Conservation (phyloP, 23 red algal species). For the Gracilariopsis chorda region DNA sequence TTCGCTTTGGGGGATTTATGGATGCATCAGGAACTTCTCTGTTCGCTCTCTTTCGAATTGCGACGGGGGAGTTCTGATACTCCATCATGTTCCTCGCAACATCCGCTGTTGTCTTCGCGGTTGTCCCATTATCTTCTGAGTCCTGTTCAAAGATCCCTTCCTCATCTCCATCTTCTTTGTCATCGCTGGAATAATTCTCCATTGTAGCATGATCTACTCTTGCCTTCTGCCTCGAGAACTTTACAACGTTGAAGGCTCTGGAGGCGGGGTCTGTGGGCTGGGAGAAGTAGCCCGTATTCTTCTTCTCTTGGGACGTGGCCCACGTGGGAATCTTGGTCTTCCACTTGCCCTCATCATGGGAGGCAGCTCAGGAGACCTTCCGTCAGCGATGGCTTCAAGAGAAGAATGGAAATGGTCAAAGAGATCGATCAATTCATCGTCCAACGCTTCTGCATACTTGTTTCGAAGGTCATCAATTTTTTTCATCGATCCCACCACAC, state of each 20-base stretch:
- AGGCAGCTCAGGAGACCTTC: neutral
- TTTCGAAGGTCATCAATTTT: neutral
- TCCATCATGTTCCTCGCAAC: constrained; percentile 21
- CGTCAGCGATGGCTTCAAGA: neutral
- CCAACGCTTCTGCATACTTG: neutral
- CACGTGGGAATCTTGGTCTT: neutral
- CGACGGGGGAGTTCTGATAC: neutral
- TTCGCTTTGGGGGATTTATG: neutral
- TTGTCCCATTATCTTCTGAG: neutral
- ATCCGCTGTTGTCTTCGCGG: neutral
- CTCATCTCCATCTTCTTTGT: neutral
- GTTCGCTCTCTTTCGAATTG: neutral
- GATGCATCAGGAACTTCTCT: neutral
- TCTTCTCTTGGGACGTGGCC: neutral
- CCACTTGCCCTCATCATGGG: neutral
- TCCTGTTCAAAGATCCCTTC: neutral
- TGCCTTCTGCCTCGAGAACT: neutral
- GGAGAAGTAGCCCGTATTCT: neutral
- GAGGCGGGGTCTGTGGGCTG: neutral
- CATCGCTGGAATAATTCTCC: neutral
- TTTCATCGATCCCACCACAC: neutral
- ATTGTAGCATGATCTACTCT: constrained; percentile 26
- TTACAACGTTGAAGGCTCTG: neutral
- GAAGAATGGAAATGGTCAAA: neutral
- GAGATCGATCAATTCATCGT: neutral